Evolutionary conservation across 139 green algal species (phyloP), one percentile per base, ranked within the genome.

Genomic region (Deuterostichococcus epilithicus): DNA sequence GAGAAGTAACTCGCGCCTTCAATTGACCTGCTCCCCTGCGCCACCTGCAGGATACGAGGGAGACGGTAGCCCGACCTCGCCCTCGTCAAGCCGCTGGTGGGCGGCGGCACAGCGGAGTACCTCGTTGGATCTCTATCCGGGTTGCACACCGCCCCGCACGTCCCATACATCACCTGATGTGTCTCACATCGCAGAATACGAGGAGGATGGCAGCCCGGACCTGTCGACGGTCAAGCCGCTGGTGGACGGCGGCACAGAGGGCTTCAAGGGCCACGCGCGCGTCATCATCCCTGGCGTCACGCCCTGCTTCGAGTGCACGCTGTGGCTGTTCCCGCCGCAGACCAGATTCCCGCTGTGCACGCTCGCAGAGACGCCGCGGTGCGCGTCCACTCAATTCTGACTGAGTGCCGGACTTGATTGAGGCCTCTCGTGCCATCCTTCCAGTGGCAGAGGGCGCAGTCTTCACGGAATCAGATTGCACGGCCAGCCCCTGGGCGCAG

Each of bases 281-380:
- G 95, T 99, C 72, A 97, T 99, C 67, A 78, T 98, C 15, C 96
- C 96, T 0, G 95, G 96, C 10, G 60, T 95, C 66, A 98, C 96
- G 20, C 96, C 96, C 42, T 99, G 96, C 89, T 99, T 99, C 76
- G 93, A 99, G 76, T 99, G 96, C 92, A 99, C 96, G 30, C 88
- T 99, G 15, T 99, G 96, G 96, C 93, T 99, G 1, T 99, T 99
- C 85, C 96, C 96, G 60, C 96, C 96, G 1, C 96, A 98, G 81
- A 91, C 86, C 73, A 98, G 94, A 76, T 99, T 96, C 82, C 96
- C 96, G 26, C 88, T 99, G 20, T 99, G 96, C 88, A 99, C 96
- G 26, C 82, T 99, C 2, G 96, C 96, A 26, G 94, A 97, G 81
- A 97, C 92, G 26, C 94, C 94, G 5, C 85, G 92, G 87, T 94